These are phyloP conservation scores for Solanum hybrid DNA, from an alignment of 305 asterid species.

Conservation along the genomic window DNA sequence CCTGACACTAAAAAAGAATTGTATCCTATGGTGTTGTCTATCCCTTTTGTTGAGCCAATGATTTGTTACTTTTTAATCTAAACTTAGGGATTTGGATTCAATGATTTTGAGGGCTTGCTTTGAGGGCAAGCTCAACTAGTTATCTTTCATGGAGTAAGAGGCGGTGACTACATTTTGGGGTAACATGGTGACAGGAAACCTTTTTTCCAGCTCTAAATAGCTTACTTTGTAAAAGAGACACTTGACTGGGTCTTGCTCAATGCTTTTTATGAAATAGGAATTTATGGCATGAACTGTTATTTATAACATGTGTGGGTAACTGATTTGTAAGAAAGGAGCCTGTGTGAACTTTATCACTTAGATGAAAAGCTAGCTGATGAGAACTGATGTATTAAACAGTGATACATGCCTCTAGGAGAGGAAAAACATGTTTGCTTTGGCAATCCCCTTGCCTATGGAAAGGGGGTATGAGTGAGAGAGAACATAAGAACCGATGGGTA, in stretches of 20 bases:
- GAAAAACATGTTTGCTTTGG: background rate
- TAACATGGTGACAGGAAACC: background rate
- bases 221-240: background rate
- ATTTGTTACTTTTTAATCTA: background rate
- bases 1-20: background rate
- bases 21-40: background rate
- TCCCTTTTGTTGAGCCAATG: background rate
- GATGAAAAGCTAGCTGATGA: background rate
- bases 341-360: background rate
- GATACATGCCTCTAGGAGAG: background rate
- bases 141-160: background rate
- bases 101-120: background rate
- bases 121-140: background rate
- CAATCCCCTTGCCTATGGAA: background rate
- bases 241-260: background rate
- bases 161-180: background rate
- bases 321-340: background rate
- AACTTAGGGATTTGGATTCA: background rate
- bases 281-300: background rate
- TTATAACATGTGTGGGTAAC: background rate
- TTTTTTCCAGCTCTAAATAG: background rate
- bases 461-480: background rate
- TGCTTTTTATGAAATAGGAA: background rate
- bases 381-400: background rate
- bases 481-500: background rate